phyloP scores from a whole-genome alignment of 129 eudicot genomes.

The Erigeron canadensis region DNA sequence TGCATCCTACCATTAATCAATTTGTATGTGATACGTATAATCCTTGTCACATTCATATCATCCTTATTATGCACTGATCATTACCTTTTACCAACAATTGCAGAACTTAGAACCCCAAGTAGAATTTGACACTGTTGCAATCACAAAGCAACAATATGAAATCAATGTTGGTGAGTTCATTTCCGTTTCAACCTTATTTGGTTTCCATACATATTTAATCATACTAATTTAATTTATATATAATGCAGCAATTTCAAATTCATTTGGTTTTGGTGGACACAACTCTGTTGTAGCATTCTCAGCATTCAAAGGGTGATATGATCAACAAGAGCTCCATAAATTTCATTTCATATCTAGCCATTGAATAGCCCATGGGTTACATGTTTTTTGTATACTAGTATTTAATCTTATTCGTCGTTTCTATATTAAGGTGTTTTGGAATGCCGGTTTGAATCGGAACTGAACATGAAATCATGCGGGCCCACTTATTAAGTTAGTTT shows the following conservation, averaged over 20 bases:
- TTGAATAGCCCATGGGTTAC: too few species aligned
- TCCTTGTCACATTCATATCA: background rate
- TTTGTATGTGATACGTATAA: background rate
- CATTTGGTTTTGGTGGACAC: background rate
- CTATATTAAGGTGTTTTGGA: too few species aligned
- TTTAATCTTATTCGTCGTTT: too few species aligned
- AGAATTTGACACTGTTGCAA: constrained; percentile 3
- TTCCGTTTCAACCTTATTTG: background rate
- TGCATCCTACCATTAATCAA: background rate
- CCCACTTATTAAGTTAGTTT: too few species aligned
- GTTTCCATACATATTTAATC: background rate
- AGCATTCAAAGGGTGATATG: background rate
- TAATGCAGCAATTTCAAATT: constrained; percentile 5
- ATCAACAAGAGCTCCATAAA: background rate
- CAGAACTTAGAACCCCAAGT: background rate
- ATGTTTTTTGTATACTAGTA: too few species aligned
- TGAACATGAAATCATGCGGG: too few species aligned
- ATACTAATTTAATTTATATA: background rate
- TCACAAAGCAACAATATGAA: background rate
- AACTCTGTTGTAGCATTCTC: background rate
- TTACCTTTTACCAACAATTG: background rate
- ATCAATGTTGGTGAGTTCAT: constrained; percentile 1
- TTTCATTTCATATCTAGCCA: too few species aligned
- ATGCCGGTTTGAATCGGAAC: too few species aligned
- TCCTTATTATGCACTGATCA: too few species aligned